These are phyloP conservation scores for Cocos nucifera DNA, from an alignment of 176 grass and related monocot genomes.

Conservation along the genomic window DNA sequence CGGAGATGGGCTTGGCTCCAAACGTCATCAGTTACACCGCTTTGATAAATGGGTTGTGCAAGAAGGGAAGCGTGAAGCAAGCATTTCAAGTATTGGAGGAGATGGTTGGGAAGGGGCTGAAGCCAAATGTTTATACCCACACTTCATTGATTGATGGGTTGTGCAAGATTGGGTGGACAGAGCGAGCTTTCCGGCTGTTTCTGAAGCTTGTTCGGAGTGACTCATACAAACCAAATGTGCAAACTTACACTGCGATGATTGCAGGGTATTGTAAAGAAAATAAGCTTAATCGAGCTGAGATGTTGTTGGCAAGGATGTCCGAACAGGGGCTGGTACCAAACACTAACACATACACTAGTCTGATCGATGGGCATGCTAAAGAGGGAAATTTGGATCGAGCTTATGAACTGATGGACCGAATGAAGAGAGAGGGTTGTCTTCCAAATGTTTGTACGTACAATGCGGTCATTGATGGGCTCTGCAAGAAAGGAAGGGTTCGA, in stretches of 20 bases:
- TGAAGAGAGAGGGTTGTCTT: conserved; percentile 43
- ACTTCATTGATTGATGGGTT: conserved; percentile 59
- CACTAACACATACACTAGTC: conserved; percentile 65
- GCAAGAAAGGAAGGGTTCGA: conserved; percentile 58
- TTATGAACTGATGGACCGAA: conserved; percentile 58
- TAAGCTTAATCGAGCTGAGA: conserved; percentile 71
- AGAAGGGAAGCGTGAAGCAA: conserved; percentile 53
- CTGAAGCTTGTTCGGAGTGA: conserved; percentile 74
- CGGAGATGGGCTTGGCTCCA: conserved; percentile 27
- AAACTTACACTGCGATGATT: conserved; percentile 84
- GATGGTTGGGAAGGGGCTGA: conserved; percentile 64
- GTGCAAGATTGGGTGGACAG: conserved; percentile 91
- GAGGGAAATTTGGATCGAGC: conserved; percentile 47
- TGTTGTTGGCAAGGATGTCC: conserved; percentile 74
- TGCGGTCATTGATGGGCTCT: conserved; percentile 55
- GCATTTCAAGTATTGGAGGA: conserved; percentile 84
- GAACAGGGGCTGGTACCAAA: conserved; percentile 62
- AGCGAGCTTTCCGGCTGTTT: conserved; percentile 76
- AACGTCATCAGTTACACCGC: conserved; percentile 83
- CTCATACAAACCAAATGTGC: conserved; percentile 74
- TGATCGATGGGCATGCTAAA: conserved; percentile 65
- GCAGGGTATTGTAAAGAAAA: conserved; percentile 73
- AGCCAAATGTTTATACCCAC: conserved; percentile 83
- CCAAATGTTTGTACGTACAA: conserved; percentile 86
- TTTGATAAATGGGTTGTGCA: conserved; percentile 65